These are phyloP conservation scores for Amanita pallidorosea DNA, from an alignment of 768 basidiomycete species.

Conservation along the genomic window DNA sequence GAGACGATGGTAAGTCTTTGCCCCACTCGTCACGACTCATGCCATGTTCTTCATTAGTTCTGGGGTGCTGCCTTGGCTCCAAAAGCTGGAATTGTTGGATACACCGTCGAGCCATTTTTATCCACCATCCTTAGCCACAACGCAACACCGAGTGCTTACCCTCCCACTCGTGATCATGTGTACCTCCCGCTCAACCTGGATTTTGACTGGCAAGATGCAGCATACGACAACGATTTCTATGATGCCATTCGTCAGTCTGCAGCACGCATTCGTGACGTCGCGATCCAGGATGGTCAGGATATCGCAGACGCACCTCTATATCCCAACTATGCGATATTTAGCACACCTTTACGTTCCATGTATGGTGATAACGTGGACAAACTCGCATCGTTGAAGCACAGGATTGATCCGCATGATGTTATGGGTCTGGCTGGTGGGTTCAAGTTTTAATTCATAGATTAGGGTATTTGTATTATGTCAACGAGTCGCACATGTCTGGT, in stretches of 20 bases:
- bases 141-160: conserved; percentile 30
- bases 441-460: conserved; percentile 3
- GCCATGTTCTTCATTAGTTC: background rate
- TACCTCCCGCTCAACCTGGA: conserved; percentile 18
- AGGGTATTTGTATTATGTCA: too few species aligned
- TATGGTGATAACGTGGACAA: conserved; percentile 28
- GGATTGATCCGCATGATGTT: conserved; percentile 36
- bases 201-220: conserved; percentile 12
- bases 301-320: conserved; percentile 18
- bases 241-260: conserved; percentile 24
- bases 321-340: conserved; percentile 35
- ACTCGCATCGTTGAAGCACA: conserved; percentile 22
- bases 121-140: conserved; percentile 26
- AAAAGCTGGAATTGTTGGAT: conserved; percentile 15
- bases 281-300: conserved; percentile 20
- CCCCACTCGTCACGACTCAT: too few species aligned
- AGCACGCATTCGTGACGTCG: conserved; percentile 22
- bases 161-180: conserved; percentile 17
- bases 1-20: conserved; percentile 19
- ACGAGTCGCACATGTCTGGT: too few species aligned
- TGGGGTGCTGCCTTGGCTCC: background rate
- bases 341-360: conserved; percentile 31
- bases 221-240: conserved; percentile 17
- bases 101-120: conserved; percentile 35
- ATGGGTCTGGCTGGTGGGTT: conserved; percentile 39